Percentiles rank a stretch among this genome's conserved stretches.
Conservation (phyloP, 352 stramenopile genomes). For the Pythium pyrilobum region DNA sequence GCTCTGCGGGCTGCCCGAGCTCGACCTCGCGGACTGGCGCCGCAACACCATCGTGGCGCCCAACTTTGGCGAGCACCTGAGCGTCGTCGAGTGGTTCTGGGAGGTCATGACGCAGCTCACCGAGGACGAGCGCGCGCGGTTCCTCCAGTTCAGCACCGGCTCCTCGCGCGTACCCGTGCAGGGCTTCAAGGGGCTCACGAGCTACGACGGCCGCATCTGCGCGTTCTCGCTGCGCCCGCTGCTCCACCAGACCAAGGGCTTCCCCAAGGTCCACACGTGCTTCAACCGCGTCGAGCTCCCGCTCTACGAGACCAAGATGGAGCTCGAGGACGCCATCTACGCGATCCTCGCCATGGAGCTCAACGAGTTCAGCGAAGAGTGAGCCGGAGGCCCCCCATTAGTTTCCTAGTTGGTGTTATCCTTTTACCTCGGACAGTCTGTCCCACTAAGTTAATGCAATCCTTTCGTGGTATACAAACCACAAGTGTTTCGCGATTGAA, state of each 20-base stretch:
- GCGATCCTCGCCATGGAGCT: conserved; percentile 95
- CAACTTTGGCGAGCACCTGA: conserved; percentile 38
- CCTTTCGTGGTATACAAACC: too few relatives aligned
- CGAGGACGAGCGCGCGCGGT: conserved; percentile 71
- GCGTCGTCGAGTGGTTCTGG: conserved; percentile 75
- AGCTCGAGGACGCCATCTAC: conserved; percentile 93
- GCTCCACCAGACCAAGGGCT: conserved; percentile 50
- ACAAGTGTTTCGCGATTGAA: too few relatives aligned
- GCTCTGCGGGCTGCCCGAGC: conserved; percentile 74
- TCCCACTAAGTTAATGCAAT: too few relatives aligned
- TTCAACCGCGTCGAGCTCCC: conserved; percentile 83
- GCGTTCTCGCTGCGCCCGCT: conserved; percentile 61
- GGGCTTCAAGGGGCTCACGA: conserved; percentile 77
- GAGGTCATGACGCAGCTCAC: conserved; percentile 46
- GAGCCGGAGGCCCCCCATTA: background rate
- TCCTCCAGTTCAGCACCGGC: conserved; percentile 85
- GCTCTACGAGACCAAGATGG: conserved; percentile 75
- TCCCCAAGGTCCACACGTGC: conserved; percentile 77
- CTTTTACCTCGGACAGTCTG: too few relatives aligned
- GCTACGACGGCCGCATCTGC: conserved; percentile 80
- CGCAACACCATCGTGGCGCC: conserved; percentile 58
- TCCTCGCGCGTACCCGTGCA: conserved; percentile 83
- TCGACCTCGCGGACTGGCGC: conserved; percentile 89
- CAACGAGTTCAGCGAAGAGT: conserved; percentile 91
- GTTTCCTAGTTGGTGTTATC: background rate